These are phyloP conservation scores for Chamaenerion angustifolium DNA, from an alignment of 345 rosid genomes.

Conservation along the genomic window DNA sequence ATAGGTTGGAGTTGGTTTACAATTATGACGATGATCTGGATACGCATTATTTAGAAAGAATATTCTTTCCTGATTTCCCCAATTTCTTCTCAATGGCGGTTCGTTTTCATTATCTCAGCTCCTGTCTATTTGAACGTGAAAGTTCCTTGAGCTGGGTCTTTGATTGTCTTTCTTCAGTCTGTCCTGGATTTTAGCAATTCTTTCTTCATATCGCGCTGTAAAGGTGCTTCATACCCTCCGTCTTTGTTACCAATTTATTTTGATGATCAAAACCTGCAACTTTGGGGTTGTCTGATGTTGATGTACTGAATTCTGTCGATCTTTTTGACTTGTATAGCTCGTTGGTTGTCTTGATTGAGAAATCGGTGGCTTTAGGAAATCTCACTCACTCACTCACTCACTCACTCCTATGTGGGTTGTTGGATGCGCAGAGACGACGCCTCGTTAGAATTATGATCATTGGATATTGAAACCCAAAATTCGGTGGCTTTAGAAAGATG, in stretches of 20 bases:
- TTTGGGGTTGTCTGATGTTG: background rate
- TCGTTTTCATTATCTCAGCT: constrained; percentile 5
- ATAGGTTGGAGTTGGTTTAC: background rate
- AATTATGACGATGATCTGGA: background rate
- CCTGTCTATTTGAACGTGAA: background rate
- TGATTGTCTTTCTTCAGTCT: background rate
- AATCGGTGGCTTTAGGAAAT: no score
- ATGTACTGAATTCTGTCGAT: background rate
- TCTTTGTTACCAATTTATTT: background rate
- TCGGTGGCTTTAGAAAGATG: constrained; percentile 28
- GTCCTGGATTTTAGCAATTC: background rate
- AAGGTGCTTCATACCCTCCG: background rate
- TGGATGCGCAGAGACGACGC: background rate
- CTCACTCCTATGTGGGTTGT: no score
- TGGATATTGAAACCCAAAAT: constrained; percentile 7
- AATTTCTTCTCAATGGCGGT: constrained; percentile 4
- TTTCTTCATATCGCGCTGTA: no score
- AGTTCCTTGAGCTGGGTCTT: background rate
- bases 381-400: no score
- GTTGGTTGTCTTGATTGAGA: background rate
- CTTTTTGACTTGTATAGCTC: background rate
- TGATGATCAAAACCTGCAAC: background rate
- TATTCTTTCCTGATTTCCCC: constrained; percentile 5
- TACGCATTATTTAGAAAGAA: constrained; percentile 6
- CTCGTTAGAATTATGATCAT: constrained; percentile 5